phyloP scores from a whole-genome alignment of 176 grass and related monocot species.

The Secale cereale region DNA sequence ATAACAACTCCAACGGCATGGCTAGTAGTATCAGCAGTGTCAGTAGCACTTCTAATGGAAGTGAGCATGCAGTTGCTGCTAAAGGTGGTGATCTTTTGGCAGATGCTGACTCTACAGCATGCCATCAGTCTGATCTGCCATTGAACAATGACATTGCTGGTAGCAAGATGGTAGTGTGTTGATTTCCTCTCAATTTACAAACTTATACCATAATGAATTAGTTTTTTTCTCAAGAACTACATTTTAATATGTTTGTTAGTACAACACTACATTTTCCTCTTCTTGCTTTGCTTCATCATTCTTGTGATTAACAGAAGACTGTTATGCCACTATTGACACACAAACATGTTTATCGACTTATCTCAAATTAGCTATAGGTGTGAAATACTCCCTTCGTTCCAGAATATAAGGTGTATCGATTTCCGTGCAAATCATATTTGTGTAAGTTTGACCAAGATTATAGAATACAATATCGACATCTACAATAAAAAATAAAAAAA shows the following conservation, averaged over 20 bases:
- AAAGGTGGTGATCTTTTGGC: constrained; percentile 83
- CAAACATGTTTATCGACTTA: neutral
- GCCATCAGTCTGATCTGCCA: constrained; percentile 61
- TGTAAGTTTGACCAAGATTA: too few species aligned
- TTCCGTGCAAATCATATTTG: too few species aligned
- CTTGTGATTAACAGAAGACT: neutral
- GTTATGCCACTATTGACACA: neutral
- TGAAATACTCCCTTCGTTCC: neutral
- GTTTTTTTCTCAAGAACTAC: neutral
- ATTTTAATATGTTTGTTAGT: neutral
- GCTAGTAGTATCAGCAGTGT: constrained; percentile 87
- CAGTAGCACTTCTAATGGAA: constrained; percentile 81
- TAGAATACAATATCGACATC: too few species aligned
- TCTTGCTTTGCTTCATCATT: neutral
- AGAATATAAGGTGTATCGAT: too few species aligned
- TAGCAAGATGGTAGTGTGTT: constrained; percentile 50
- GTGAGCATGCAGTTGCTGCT: constrained; percentile 54
- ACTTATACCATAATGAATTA: neutral
- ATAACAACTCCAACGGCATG: constrained; percentile 61
- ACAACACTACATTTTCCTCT: neutral
- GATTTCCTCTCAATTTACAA: neutral
- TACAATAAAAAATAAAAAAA: too few species aligned
- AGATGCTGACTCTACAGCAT: constrained; percentile 86
- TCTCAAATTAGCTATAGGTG: neutral
- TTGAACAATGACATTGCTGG: constrained; percentile 54